phyloP scores from a whole-genome alignment of 495 filamentous ascomycete genomes.

The Penicillium alfredii region DNA sequence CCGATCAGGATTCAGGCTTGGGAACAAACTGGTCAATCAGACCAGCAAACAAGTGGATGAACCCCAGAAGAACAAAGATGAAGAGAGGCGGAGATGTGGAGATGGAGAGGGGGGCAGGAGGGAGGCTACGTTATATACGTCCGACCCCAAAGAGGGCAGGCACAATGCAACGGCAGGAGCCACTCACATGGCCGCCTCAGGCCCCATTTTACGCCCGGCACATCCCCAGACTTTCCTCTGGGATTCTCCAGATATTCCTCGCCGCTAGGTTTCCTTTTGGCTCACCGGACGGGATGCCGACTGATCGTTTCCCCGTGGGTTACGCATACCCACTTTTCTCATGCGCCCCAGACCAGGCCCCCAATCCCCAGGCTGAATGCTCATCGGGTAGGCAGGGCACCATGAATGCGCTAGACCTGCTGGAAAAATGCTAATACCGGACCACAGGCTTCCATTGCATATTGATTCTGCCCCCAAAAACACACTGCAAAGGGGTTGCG shows the following conservation, averaged over 20 bases:
- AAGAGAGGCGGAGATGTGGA: slow-evolving; percentile 5
- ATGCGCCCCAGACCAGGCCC: slow-evolving; percentile 6
- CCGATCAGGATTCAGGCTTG: no score
- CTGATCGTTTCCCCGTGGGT: slow-evolving; percentile 11
- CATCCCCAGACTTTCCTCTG: background rate
- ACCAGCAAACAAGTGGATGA: slow-evolving; percentile 2
- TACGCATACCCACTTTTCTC: slow-evolving; percentile 6
- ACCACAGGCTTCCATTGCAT: no score
- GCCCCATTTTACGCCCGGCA: background rate
- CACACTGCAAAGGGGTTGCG: no score
- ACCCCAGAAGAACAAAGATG: background rate
- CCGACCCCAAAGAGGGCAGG: slow-evolving; percentile 3
- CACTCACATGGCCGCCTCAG: slow-evolving; percentile 12
- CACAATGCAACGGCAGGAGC: slow-evolving; percentile 10
- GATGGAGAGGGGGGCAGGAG: slow-evolving; percentile 4
- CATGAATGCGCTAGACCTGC: no score
- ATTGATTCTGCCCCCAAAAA: no score
- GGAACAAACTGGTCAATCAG: background rate
- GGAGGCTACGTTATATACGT: background rate
- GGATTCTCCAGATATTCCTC: slow-evolving; percentile 11
- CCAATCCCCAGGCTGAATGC: slow-evolving; percentile 1
- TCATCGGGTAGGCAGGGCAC: no score
- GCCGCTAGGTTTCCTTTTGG: slow-evolving; percentile 12
- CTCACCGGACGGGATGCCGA: slow-evolving; percentile 21
- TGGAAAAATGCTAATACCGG: no score